phyloP scores from a whole-genome alignment of 1,139 yeast species.

The Geotrichum aggregatum region DNA sequence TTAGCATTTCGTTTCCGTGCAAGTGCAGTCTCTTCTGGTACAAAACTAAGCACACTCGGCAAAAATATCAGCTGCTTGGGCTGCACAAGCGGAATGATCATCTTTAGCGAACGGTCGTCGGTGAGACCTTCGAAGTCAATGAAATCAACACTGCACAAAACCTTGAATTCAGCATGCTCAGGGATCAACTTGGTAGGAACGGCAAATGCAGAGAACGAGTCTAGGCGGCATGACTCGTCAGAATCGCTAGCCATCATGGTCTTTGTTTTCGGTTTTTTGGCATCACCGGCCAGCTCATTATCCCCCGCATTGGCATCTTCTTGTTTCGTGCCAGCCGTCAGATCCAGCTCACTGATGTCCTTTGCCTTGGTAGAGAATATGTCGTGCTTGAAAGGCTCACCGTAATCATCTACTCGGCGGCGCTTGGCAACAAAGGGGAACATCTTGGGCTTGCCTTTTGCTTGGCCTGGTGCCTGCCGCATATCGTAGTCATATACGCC shows the following conservation, averaged over 20 bases:
- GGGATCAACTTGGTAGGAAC: slow-evolving; percentile 52
- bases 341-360: neutral
- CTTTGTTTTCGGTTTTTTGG: neutral
- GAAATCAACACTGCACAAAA: slow-evolving; percentile 69
- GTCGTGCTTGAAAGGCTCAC: slow-evolving; percentile 60
- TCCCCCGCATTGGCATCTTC: slow-evolving; percentile 39
- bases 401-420: slow-evolving; percentile 77
- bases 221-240: slow-evolving; percentile 50
- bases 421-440: slow-evolving; percentile 65
- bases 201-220: slow-evolving; percentile 45
- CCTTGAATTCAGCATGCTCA: slow-evolving; percentile 41
- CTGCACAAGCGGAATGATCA: slow-evolving; percentile 73
- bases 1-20: neutral
- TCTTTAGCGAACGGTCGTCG: slow-evolving; percentile 74
- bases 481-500: slow-evolving; percentile 57
- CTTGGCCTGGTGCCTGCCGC: slow-evolving; percentile 52
- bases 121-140: slow-evolving; percentile 83
- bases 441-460: slow-evolving; percentile 65
- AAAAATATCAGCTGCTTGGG: slow-evolving; percentile 67
- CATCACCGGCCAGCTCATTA: slow-evolving; percentile 22
- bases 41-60: slow-evolving; percentile 23
- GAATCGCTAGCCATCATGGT: slow-evolving; percentile 23
- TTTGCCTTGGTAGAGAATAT: slow-evolving; percentile 44
- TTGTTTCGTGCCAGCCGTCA: neutral
- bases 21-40: neutral